Evolutionary conservation across 257 asterid genomes (phyloP), one percentile per base, ranked within the genome.

Genomic region (Henckelia pumila): DNA sequence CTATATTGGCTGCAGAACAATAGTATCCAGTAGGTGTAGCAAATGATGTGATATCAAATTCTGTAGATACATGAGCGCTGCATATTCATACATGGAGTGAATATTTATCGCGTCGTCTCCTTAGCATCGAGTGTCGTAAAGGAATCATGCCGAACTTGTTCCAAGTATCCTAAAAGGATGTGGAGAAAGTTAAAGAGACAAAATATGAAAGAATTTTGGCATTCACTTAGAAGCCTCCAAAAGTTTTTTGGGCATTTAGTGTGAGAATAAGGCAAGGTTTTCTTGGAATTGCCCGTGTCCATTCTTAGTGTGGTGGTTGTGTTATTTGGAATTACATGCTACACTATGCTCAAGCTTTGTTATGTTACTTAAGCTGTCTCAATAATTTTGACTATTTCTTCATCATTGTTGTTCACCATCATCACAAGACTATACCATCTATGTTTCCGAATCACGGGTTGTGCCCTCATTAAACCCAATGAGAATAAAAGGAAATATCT

Each of bases 371-470:
- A 6, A 58, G 62, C 7, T 52, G 72, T 60, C 25, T 32, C 50
- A n/a, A 37, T 13, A 21, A 2, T 22, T 37, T 69, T n/a, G 49
- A 56, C 17, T 22, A 14, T 55, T 55, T 26, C 9, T 32, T 52
- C 21, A 62, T 52, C 75, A 62, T 72, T 57, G 53, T 64, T 72
- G 61, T 72, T 72, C 70, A 16, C 61, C 67, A 57, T 57, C 60
- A 56, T 65, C 61, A 64, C 71, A 72, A 71, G 69, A 56, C 61
- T 30, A 13, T 10, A 52, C 26, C 56, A 29, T 56, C 68, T 57
- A 57, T 22, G 23, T 70, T 50, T 62, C 67, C 68, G 30, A 52
- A 20, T 22, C 37, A 49, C 20, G 5, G n/a, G 7, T 32, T 35
- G 63, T 11, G 33, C 4, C 47, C 57, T 22, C 53, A n/a, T 40